Evolutionary conservation across 2,329 filamentous ascomycete genomes (phyloP).

Genomic region (Whalleya microplaca): DNA sequence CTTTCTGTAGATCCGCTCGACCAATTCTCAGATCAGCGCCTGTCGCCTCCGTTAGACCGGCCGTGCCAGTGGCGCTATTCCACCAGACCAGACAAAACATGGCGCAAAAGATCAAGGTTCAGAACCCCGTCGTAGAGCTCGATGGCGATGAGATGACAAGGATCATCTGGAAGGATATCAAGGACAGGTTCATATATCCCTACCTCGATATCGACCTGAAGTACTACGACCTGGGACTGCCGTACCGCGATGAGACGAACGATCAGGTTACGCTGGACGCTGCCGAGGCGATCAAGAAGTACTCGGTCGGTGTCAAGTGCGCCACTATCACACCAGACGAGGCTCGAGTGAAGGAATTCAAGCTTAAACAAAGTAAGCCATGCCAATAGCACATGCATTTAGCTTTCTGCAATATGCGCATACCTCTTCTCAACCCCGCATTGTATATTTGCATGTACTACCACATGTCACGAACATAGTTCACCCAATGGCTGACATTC

Average conservation of each 20-base stretch:
- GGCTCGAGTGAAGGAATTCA: conserved; percentile 94
- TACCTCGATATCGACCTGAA: conserved; percentile 98
- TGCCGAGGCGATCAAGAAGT: conserved; percentile 98
- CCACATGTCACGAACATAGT: neutral
- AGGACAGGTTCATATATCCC: conserved; percentile 96
- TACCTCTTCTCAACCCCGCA: conserved; percentile 15
- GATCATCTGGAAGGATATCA: conserved; percentile 99
- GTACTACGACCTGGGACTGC: conserved; percentile 93
- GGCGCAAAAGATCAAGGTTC: conserved; percentile 95
- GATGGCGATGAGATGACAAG: conserved; percentile 97
- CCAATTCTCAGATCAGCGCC: conserved; percentile 34
- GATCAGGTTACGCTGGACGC: conserved; percentile 95
- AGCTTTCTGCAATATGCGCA: conserved; percentile 7
- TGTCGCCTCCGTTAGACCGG: conserved; percentile 28
- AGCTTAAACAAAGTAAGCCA: conserved; percentile 90
- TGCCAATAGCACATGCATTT: conserved; percentile 25
- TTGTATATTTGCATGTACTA: conserved; percentile 5
- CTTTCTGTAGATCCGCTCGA: conserved; percentile 33
- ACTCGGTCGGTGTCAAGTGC: conserved; percentile 98
- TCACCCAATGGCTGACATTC: conserved; percentile 16
- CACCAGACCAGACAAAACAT: conserved; percentile 52
- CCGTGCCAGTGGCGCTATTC: conserved; percentile 38
- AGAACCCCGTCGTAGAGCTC: conserved; percentile 97
- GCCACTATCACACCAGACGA: conserved; percentile 99
- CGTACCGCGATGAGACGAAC: conserved; percentile 94